Base-by-base conservation (phyloP, 371 early-diverging fungal genomes). In the Actinomortierella wolfii region DNA sequence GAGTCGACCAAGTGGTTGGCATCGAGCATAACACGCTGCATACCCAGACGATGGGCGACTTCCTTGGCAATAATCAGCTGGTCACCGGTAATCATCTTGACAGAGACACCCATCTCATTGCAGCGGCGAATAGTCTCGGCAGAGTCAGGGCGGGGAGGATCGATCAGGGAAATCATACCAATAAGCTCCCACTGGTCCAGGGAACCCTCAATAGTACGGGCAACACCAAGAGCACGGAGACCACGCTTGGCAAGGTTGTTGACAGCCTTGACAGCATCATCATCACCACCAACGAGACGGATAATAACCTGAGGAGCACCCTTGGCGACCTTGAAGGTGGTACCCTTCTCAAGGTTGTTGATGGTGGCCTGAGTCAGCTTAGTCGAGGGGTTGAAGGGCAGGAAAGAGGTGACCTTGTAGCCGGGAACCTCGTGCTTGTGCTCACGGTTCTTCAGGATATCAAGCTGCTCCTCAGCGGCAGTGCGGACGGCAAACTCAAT, bases 291-390 rank as follows among this genome's bases (percentile, higher is more conserved):
- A 13, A 87, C 90, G 45, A 96, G 85, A 56, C 83, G 78, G 56
- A 93, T 81, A 54, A 96, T 92, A 23, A 94, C 96, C 73, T 95
- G 95, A 18, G 97, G 97, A 20, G 97, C 96, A 62, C 97, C 97
- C 83, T 97, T 97, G 67, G 94, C 93, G 26, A 91, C 92, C 64
- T 89, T 83, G 81, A 93, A 96, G 25, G 80, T 76, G 54, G 83
- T 83, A 48, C 80, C 85, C 25, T 83, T 89, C 18, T 83, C 76
- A 45, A 82, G 77, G 64, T 89, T 86, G 56, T 83, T 80, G 41
- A 96, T 89, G 5, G 90, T 92, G 47, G 95, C 95, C 78, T 92
- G 92, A 41, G 96, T 94, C 79, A 92, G 86, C 76, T 96, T 97
- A 61, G 93, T 89, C 9, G 82, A 83, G 3, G 97, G 95, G 77